phyloP scores from a whole-genome alignment of 768 basidiomycete genomes.

The Collybia mongolica region DNA sequence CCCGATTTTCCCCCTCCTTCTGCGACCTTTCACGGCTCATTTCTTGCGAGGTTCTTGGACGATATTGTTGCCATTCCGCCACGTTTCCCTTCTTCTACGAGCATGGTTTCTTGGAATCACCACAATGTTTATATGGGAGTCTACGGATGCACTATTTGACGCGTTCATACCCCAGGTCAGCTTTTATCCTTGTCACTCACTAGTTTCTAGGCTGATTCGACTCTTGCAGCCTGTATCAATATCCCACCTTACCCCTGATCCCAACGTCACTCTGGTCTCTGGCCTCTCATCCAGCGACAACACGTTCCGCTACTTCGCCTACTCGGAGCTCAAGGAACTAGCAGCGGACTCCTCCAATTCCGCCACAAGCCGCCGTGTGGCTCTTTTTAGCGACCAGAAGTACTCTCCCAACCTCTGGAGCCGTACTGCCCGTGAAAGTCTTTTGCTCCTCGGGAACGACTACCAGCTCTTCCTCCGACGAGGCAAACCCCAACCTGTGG shows the following conservation, averaged over 20 bases:
- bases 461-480: conserved; percentile 64
- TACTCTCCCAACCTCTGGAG: conserved; percentile 65
- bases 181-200: not conserved
- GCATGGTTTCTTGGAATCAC: conserved; percentile 50
- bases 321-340: conserved; percentile 55
- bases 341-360: conserved; percentile 41
- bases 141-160: conserved; percentile 60
- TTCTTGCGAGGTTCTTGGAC: conserved; percentile 61
- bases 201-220: not conserved
- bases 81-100: conserved; percentile 43
- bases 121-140: conserved; percentile 63
- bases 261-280: conserved; percentile 57
- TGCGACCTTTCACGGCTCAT: conserved; percentile 65
- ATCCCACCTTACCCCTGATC: conserved; percentile 44
- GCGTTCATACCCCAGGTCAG: conserved; percentile 55
- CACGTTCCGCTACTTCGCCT: conserved; percentile 64
- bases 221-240: conserved; percentile 45
- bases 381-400: conserved; percentile 70
- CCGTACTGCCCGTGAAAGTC: conserved; percentile 52
- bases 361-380: conserved; percentile 44
- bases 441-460: conserved; percentile 64
- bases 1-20: conserved; percentile 46
- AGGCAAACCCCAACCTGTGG: conserved; percentile 41
- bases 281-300: conserved; percentile 56
- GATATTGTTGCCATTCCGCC: conserved; percentile 44